phyloP scores from a whole-genome alignment of 805 yeast genomes.

The Jamesozyma hellenica region DNA sequence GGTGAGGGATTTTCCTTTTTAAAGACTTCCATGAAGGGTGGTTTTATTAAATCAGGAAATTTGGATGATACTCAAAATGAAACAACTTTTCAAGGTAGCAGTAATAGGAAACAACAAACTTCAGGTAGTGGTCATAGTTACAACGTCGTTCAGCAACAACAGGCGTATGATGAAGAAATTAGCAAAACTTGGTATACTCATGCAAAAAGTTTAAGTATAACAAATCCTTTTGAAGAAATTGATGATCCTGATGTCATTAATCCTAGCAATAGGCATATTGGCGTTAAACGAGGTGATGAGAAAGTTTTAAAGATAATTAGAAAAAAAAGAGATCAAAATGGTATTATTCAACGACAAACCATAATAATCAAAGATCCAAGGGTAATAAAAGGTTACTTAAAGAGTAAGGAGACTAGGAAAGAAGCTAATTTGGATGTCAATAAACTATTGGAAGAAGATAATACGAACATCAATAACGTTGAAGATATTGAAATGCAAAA shows the following conservation, averaged over 20 bases:
- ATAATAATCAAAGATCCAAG: conserved; percentile 78
- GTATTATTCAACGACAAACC: conserved; percentile 69
- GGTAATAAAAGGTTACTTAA: conserved; percentile 75
- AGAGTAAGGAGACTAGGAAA: conserved; percentile 49
- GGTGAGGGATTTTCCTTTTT: conserved; percentile 84
- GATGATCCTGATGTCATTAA: conserved; percentile 31
- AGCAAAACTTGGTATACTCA: conserved; percentile 85
- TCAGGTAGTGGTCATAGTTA: conserved; percentile 41
- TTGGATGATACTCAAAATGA: neutral
- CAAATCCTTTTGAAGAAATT: conserved; percentile 30
- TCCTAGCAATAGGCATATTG: conserved; percentile 24
- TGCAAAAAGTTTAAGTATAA: conserved; percentile 43
- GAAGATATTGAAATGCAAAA: conserved; percentile 72
- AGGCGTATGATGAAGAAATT: conserved; percentile 84
- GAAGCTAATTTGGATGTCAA: conserved; percentile 60
- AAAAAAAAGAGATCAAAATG: conserved; percentile 73
- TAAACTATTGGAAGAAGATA: conserved; percentile 25
- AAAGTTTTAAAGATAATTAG: conserved; percentile 60
- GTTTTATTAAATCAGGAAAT: conserved; percentile 41
- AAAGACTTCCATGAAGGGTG: conserved; percentile 91
- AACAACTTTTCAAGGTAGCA: conserved; percentile 9
- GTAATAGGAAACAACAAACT: conserved; percentile 25
- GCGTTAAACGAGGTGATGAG: conserved; percentile 22
- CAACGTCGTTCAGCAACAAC: conserved; percentile 78
- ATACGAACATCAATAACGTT: conserved; percentile 45